These are phyloP conservation scores for Phytophthora pistaciae DNA, from an alignment of 352 stramenopile species.

Conservation along the genomic window DNA sequence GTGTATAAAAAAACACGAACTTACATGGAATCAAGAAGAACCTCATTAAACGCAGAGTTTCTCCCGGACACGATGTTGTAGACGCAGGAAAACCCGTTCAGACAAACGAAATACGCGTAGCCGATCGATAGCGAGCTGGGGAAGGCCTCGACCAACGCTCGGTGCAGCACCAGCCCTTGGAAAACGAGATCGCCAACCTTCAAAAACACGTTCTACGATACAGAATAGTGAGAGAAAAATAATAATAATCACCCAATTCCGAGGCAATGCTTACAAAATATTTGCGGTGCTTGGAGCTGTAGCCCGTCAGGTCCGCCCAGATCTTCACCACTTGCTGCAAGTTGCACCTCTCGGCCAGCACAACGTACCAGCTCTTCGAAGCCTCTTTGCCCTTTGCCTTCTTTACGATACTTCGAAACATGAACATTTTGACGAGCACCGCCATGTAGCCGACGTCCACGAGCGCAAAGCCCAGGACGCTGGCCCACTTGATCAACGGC, in stretches of 20 bases:
- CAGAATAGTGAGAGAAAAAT: too few relatives aligned
- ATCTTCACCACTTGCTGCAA: constrained; percentile 4
- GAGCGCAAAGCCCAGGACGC: constrained; percentile 14
- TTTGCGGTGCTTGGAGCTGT: constrained; percentile 28
- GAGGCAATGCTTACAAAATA: constrained; percentile 12
- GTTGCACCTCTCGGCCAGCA: constrained; percentile 5
- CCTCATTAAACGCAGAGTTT: constrained; percentile 37
- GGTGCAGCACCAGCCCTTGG: constrained; percentile 24
- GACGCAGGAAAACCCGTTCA: constrained; percentile 34
- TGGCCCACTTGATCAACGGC: constrained; percentile 17
- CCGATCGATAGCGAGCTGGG: constrained; percentile 24
- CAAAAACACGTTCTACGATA: constrained; percentile 33
- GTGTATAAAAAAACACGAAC: too few relatives aligned
- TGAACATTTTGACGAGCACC: constrained; percentile 32
- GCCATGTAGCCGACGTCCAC: constrained; percentile 18
- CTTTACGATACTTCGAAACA: constrained; percentile 9
- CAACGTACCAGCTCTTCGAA: constrained; percentile 16
- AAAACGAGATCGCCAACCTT: constrained; percentile 41
- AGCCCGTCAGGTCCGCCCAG: constrained; percentile 19
- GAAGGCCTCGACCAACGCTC: constrained; percentile 32
- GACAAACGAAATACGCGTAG: constrained; percentile 30
- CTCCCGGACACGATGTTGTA: constrained; percentile 23
- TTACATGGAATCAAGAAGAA: constrained; percentile 42
- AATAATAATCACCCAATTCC: too few relatives aligned
- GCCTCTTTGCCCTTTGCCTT: neutral